Percentiles rank a stretch among this genome's conserved stretches.
Evolutionary conservation across 495 filamentous ascomycete genomes (phyloP).

Genomic region (Parachaetomium inaequale): DNA sequence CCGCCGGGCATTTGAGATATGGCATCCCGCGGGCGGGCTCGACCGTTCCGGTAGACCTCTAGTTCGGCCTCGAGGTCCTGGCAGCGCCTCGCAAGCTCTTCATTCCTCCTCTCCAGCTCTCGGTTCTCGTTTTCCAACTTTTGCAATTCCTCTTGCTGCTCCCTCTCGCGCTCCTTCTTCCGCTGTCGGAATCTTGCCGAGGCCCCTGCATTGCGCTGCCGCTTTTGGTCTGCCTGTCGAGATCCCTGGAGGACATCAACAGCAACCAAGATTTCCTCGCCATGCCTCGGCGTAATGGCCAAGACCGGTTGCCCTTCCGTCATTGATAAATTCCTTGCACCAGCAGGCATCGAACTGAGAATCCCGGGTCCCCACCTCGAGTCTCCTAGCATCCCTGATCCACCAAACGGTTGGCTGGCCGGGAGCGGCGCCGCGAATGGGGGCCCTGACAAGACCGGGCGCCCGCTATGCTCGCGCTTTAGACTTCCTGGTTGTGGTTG

Average conservation of each 20-base stretch:
- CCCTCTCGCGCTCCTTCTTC: constrained; percentile 83
- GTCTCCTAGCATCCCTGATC: constrained; percentile 29
- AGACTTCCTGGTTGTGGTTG: constrained; percentile 17
- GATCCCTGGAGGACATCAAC: constrained; percentile 78
- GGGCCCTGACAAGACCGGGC: constrained; percentile 26
- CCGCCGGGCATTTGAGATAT: constrained; percentile 51
- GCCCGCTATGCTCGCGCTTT: constrained; percentile 25
- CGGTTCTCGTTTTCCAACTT: constrained; percentile 59
- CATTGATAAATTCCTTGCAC: constrained; percentile 32
- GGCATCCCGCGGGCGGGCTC: constrained; percentile 65
- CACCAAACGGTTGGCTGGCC: constrained; percentile 21
- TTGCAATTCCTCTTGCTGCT: constrained; percentile 60
- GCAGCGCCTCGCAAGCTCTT: constrained; percentile 43
- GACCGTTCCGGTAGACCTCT: constrained; percentile 50
- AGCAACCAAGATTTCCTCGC: constrained; percentile 56
- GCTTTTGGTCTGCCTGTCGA: constrained; percentile 83
- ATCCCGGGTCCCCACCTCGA: constrained; percentile 32
- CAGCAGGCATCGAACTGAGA: constrained; percentile 21
- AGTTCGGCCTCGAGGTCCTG: constrained; percentile 50
- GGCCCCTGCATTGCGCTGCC: constrained; percentile 88
- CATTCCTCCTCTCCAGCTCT: constrained; percentile 41
- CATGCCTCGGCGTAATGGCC: constrained; percentile 39
- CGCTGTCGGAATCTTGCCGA: constrained; percentile 85
- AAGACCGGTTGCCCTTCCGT: constrained; percentile 42
- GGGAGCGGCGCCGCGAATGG: constrained; percentile 26